Evolutionary conservation across 129 eudicot species (phyloP).

Genomic region (Saposhnikovia divaricata): DNA sequence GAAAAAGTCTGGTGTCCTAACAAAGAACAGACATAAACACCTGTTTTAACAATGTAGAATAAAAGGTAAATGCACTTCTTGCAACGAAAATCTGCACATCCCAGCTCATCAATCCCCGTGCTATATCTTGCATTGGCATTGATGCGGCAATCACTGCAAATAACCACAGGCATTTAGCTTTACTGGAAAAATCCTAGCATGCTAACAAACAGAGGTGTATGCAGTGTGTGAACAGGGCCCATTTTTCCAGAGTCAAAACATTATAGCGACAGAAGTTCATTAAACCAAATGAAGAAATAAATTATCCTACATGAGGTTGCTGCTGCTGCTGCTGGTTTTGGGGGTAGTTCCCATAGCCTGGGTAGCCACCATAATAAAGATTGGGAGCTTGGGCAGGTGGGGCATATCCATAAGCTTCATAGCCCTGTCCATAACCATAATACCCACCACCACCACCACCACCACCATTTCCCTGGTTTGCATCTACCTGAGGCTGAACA

Average conservation of each 20-base stretch:
- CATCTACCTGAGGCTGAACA: slow-evolving; percentile 69
- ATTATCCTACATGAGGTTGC: slow-evolving; percentile 16
- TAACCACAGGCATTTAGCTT: not conserved
- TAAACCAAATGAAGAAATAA: not conserved
- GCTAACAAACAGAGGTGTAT: not conserved
- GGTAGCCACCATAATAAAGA: slow-evolving; percentile 67
- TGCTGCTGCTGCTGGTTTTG: slow-evolving; percentile 61
- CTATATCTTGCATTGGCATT: not conserved
- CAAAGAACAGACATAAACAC: not conserved
- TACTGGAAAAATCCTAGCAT: not conserved
- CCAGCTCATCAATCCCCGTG: not conserved
- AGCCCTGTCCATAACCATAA: slow-evolving; percentile 74
- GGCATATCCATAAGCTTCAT: slow-evolving; percentile 69
- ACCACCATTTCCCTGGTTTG: slow-evolving; percentile 64
- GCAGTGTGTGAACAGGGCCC: not conserved
- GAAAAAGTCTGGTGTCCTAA: not conserved
- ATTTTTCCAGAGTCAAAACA: not conserved
- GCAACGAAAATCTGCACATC: not conserved
- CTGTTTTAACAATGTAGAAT: not conserved
- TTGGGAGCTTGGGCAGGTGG: slow-evolving; percentile 75
- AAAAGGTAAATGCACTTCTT: not conserved
- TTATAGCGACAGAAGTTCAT: not conserved
- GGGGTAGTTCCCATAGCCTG: slow-evolving; percentile 69
- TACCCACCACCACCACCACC: slow-evolving; percentile 16
- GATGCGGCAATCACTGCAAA: slow-evolving; percentile 19